Conservation (phyloP, 2,329 filamentous ascomycete species). For the Aureobasidium mangrovei region DNA sequence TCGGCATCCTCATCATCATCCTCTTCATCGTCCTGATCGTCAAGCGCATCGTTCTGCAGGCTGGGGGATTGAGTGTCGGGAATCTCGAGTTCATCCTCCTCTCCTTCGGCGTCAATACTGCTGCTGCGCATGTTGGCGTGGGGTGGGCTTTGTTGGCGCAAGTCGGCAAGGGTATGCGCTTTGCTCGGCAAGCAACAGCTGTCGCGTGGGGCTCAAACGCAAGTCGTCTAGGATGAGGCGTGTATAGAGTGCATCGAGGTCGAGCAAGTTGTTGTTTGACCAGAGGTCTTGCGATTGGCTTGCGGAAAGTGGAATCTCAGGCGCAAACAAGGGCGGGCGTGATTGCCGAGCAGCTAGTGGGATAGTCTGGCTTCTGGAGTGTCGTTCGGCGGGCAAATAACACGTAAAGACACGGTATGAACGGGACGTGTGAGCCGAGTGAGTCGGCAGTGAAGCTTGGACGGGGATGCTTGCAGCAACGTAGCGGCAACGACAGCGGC, state of each 20-base stretch:
- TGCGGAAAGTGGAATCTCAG: background rate
- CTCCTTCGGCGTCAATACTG: conserved; percentile 17
- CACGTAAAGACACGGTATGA: conserved; percentile 8
- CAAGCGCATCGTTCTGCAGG: conserved; percentile 38
- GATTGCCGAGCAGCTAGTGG: background rate
- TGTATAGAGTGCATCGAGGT: conserved; percentile 5
- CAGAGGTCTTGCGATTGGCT: background rate
- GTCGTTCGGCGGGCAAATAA: background rate
- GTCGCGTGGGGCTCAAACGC: background rate
- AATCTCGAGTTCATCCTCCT: conserved; percentile 25
- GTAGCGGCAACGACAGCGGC: too few species aligned
- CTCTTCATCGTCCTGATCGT: conserved; percentile 36
- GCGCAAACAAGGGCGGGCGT: background rate
- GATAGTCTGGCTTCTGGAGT: background rate
- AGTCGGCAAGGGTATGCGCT: background rate
- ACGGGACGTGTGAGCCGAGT: background rate
- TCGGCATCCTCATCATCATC: conserved; percentile 34
- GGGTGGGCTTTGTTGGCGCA: too few species aligned
- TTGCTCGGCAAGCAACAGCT: background rate
- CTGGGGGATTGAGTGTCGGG: conserved; percentile 27
- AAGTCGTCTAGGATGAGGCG: background rate
- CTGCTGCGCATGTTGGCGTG: conserved; percentile 11
- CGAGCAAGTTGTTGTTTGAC: background rate
- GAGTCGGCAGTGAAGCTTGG: background rate
- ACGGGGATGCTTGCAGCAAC: background rate